Percentiles rank a stretch among this genome's conserved stretches.
These are phyloP conservation scores for Euphrasia confusa DNA, from an alignment of 257 asterid genomes.

Conservation along the genomic window DNA sequence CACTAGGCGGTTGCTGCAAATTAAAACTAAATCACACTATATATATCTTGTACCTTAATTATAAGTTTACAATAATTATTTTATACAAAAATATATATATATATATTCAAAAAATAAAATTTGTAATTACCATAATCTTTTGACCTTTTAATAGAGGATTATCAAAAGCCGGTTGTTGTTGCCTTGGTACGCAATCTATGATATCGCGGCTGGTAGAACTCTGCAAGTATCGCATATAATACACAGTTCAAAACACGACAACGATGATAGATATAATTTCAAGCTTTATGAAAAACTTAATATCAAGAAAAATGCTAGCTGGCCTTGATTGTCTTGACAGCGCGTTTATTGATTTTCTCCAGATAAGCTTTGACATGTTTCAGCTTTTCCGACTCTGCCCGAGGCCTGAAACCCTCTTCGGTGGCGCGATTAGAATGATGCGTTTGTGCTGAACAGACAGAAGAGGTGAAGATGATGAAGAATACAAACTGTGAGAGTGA, in stretches of 20 bases:
- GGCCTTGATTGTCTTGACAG: slow-evolving; percentile 73
- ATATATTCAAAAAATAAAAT: no score
- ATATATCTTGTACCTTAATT: no score
- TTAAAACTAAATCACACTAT: no score
- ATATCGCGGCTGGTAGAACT: slow-evolving; percentile 77
- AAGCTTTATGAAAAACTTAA: no score
- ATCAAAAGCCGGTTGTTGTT: slow-evolving; percentile 88
- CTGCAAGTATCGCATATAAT: slow-evolving; percentile 27
- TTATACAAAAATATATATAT: no score
- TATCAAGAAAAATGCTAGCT: neutral
- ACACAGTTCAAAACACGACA: no score
- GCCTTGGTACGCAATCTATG: slow-evolving; percentile 73
- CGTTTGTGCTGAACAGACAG: slow-evolving; percentile 42
- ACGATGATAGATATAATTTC: no score
- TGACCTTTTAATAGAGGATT: slow-evolving; percentile 72
- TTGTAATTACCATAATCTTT: slow-evolving; percentile 51
- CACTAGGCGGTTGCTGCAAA: slow-evolving; percentile 42
- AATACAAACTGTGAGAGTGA: slow-evolving; percentile 35
- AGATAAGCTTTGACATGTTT: slow-evolving; percentile 46
- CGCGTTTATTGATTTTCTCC: slow-evolving; percentile 65
- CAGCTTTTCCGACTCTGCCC: slow-evolving; percentile 38
- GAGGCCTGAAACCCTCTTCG: slow-evolving; percentile 44
- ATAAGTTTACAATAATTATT: no score
- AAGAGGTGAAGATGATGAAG: slow-evolving; percentile 44
- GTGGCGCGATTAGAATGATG: slow-evolving; percentile 15